Evolutionary conservation across 495 filamentous ascomycete genomes (phyloP).

Genomic region (Pyronema domesticum): DNA sequence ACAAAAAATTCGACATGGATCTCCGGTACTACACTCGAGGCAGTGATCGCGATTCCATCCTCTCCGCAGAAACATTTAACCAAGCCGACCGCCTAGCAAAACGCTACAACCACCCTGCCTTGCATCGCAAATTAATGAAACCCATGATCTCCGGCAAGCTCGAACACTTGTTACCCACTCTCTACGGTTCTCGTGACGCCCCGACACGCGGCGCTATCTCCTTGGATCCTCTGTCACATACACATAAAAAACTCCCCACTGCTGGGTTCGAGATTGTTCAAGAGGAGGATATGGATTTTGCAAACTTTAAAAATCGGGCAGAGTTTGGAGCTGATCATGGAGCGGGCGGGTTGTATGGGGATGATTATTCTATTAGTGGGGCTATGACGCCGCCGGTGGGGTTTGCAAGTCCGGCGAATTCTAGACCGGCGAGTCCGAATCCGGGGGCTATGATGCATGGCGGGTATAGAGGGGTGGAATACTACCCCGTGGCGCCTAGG

Average conservation of each 20-base stretch:
- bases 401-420: slow-evolving; percentile 18
- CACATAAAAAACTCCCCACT: slow-evolving; percentile 45
- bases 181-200: slow-evolving; percentile 50
- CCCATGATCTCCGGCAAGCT: slow-evolving; percentile 93
- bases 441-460: slow-evolving; percentile 1
- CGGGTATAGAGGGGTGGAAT: slow-evolving; percentile 10
- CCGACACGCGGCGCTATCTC: slow-evolving; percentile 33
- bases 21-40: slow-evolving; percentile 51
- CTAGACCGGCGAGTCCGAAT: slow-evolving; percentile 14
- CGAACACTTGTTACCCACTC: slow-evolving; percentile 55
- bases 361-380: slow-evolving; percentile 12
- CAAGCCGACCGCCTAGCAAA: slow-evolving; percentile 53
- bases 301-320: slow-evolving; percentile 69
- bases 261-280: slow-evolving; percentile 74
- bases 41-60: slow-evolving; percentile 15
- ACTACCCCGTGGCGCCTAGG: slow-evolving; percentile 8
- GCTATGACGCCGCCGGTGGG: slow-evolving; percentile 17
- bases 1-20: slow-evolving; percentile 52
- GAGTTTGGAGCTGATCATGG: slow-evolving; percentile 82
- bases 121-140: slow-evolving; percentile 74
- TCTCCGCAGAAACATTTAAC: slow-evolving; percentile 22
- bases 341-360: slow-evolving; percentile 37
- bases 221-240: slow-evolving; percentile 66
- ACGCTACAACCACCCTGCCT: slow-evolving; percentile 78
- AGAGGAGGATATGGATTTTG: slow-evolving; percentile 80